phyloP scores from a whole-genome alignment of 2,329 filamentous ascomycete species.

The Xylariaceae sp. region DNA sequence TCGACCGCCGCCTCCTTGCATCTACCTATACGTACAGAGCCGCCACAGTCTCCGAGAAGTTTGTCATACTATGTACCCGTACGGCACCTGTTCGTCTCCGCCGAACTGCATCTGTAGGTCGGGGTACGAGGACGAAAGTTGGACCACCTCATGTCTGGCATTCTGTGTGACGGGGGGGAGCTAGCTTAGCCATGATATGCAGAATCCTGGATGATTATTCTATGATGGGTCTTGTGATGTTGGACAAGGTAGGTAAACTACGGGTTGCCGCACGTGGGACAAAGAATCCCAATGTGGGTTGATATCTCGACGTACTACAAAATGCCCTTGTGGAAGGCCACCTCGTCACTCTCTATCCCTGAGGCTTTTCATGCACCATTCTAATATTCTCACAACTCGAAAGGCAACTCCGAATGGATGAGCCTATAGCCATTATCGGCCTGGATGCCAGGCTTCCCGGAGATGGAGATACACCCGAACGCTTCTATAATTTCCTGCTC shows the following conservation, averaged over 20 bases:
- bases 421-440: constrained; percentile 40
- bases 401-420: constrained; percentile 22
- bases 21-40: background rate
- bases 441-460: constrained; percentile 38
- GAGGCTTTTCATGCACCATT: background rate
- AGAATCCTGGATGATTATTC: background rate
- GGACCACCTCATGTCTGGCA: background rate
- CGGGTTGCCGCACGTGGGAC: constrained; percentile 1
- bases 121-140: constrained; percentile 5
- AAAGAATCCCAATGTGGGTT: background rate
- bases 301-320: constrained; percentile 4
- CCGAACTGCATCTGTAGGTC: constrained; percentile 4
- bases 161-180: background rate
- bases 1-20: no score
- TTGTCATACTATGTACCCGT: constrained; percentile 22
- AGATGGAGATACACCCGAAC: constrained; percentile 36
- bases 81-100: constrained; percentile 6
- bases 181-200: constrained; percentile 8
- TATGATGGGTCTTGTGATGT: constrained; percentile 1
- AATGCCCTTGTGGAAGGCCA: background rate
- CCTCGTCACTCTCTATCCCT: background rate
- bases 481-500: constrained; percentile 40
- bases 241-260: background rate
- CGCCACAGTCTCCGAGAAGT: constrained; percentile 10
- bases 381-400: background rate